phyloP scores from a whole-genome alignment of 495 filamentous ascomycete species.

The Aspergillus ostianus region DNA sequence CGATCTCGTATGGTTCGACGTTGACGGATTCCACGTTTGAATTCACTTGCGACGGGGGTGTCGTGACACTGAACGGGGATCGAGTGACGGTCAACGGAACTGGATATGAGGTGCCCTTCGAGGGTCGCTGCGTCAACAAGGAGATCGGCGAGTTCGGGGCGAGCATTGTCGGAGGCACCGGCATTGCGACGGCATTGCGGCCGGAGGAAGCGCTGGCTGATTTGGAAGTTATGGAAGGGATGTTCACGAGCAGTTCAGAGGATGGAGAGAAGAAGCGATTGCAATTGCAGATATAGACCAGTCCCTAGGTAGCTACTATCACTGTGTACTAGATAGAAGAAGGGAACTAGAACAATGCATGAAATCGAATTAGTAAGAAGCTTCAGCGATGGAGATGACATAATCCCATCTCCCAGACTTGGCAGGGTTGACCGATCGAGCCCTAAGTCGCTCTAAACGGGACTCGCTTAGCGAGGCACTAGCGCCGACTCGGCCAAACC shows the following conservation, averaged over 20 bases:
- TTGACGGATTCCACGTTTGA: slow-evolving; percentile 52
- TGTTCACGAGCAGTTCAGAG: slow-evolving; percentile 61
- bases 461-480: slow-evolving; percentile 46
- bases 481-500: slow-evolving; percentile 33
- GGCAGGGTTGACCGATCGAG: slow-evolving; percentile 26
- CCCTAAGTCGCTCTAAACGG: slow-evolving; percentile 17
- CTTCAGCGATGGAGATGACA: too few relatives aligned
- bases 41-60: slow-evolving; percentile 50
- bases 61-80: slow-evolving; percentile 53
- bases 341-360: too few relatives aligned
- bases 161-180: slow-evolving; percentile 42
- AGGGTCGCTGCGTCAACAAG: slow-evolving; percentile 57
- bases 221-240: slow-evolving; percentile 65
- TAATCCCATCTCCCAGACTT: slow-evolving; percentile 5
- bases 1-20: slow-evolving; percentile 64
- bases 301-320: too few relatives aligned
- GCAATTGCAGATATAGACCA: slow-evolving; percentile 19
- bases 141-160: slow-evolving; percentile 69
- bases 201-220: slow-evolving; percentile 69
- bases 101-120: slow-evolving; percentile 53
- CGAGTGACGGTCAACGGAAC: slow-evolving; percentile 52
- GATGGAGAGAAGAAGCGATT: slow-evolving; percentile 46
- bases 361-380: too few relatives aligned
- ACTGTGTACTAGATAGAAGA: too few relatives aligned
- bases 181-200: slow-evolving; percentile 53